Base-by-base conservation (phyloP, 306 rosid species). In the Pueraria montana region DNA sequence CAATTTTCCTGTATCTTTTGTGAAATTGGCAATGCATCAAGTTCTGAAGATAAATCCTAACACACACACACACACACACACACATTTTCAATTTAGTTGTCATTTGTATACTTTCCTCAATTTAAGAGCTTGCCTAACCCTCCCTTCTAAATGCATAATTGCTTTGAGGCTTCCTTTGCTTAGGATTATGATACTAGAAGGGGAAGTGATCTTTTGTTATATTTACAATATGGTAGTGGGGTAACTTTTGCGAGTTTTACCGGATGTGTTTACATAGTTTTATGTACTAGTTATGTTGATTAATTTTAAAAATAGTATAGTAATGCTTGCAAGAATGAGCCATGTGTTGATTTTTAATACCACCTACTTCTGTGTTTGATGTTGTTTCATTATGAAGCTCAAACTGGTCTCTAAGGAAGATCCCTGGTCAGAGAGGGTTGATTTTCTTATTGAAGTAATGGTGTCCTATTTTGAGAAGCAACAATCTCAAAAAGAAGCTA, bases 381-480 rank as follows among this genome's bases (percentile, higher is more conserved):
- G 10, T 13, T 62, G 53, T 56, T 61, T 66, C 53, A 32, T 86
- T 82, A 67, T 93, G 92, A 91, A 96, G 99, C 96, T 94, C 81
- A 94, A 96, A 85, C 87, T 96, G 87, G 87, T 94, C 74, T 94
- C 98, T 34, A 84, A 80, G 77, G 94, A 92, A 73, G 99, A 96
- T 72, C 99, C 96, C 77, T 94, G 99, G 99, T 92, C 99, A 38
- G 88, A 91, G 68, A 92, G 96, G 81, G 92, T 89, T 84, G 98
- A 92, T 88, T 96, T 96, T 85, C 97, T 96, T 74, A 94, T 91
- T 86, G 99, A 94, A 91, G 93, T 94, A 66, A 88, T 96, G 92
- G 93, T 94, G 88, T 94, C 99, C 42, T 94, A 87, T 90, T 96
- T 96, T 36, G 97, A 96, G 92, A 94, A 92, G 91, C 99, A 91